Percentiles rank a stretch among this genome's conserved stretches.
phyloP scores from a whole-genome alignment of 257 asterid species.

The Lithospermum erythrorhizon region DNA sequence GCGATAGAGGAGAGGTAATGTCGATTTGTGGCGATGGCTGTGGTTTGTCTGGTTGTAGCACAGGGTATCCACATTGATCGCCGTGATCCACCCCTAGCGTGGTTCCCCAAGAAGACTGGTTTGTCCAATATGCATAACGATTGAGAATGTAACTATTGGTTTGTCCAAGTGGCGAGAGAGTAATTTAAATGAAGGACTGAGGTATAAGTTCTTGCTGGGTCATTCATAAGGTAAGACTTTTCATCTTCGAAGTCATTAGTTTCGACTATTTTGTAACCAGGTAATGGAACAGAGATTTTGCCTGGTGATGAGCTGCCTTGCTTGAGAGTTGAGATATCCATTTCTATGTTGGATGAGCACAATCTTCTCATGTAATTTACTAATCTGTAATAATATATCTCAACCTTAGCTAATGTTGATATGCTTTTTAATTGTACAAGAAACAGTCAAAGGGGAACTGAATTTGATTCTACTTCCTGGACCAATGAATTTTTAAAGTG shows the following conservation, averaged over 20 bases:
- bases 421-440: no score
- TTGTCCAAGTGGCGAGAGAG: conserved; percentile 18
- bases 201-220: background rate
- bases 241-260: background rate
- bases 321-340: background rate
- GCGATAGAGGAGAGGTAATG: conserved; percentile 64
- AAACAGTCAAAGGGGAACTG: no score
- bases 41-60: conserved; percentile 53
- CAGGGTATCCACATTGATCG: conserved; percentile 58
- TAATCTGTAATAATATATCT: background rate
- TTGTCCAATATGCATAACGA: conserved; percentile 28
- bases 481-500: no score
- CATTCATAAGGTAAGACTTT: background rate
- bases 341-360: no score
- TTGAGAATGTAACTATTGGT: conserved; percentile 1
- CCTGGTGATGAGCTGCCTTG: background rate
- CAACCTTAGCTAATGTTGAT: background rate
- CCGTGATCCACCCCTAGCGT: conserved; percentile 64
- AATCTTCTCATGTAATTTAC: no score
- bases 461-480: no score
- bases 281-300: background rate
- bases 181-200: conserved; percentile 7
- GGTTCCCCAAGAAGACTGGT: conserved; percentile 63
- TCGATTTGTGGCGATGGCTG: conserved; percentile 60
- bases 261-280: background rate